A percentile compares a stretch with the other conserved stretches of the same genome.
These are phyloP conservation scores for Apiospora rasikravindrae DNA, from an alignment of 2,329 filamentous ascomycete species.

Conservation along the genomic window DNA sequence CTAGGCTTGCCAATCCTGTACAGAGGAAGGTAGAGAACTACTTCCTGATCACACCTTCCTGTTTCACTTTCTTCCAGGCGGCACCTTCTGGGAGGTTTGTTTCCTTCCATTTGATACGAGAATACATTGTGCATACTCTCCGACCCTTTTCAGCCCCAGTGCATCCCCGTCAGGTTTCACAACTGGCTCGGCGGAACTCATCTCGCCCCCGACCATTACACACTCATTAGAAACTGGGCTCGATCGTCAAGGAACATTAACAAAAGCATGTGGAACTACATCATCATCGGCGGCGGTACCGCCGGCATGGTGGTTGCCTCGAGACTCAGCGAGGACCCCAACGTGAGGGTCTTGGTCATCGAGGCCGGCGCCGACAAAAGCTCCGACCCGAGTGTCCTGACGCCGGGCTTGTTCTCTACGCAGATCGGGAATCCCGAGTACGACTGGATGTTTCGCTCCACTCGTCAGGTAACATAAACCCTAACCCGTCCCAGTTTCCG, in stretches of 20 bases:
- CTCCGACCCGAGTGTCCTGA: slow-evolving; percentile 20
- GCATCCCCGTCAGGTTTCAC: too few species aligned
- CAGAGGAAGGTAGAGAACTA: too few species aligned
- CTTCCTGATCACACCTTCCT: too few species aligned
- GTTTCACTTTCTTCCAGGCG: too few species aligned
- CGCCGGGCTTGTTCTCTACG: slow-evolving; percentile 22
- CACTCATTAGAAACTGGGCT: too few species aligned
- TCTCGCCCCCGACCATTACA: background rate
- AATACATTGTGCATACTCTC: too few species aligned
- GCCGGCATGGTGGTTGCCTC: slow-evolving; percentile 30
- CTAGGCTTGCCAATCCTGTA: background rate
- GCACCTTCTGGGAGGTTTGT: too few species aligned
- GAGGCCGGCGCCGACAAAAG: slow-evolving; percentile 23
- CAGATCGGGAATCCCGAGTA: slow-evolving; percentile 27
- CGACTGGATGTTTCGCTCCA: slow-evolving; percentile 23
- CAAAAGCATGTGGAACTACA: slow-evolving; percentile 20
- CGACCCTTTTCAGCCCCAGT: too few species aligned
- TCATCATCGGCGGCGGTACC: slow-evolving; percentile 31
- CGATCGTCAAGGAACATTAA: background rate
- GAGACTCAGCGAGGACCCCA: slow-evolving; percentile 25
- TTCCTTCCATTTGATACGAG: too few species aligned
- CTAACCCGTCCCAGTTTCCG: background rate
- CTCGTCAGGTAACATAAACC: slow-evolving; percentile 18
- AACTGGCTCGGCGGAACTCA: background rate
- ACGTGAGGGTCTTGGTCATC: slow-evolving; percentile 22